These are phyloP conservation scores for Biancaea sappan DNA, from an alignment of 306 rosid genomes.

Conservation along the genomic window DNA sequence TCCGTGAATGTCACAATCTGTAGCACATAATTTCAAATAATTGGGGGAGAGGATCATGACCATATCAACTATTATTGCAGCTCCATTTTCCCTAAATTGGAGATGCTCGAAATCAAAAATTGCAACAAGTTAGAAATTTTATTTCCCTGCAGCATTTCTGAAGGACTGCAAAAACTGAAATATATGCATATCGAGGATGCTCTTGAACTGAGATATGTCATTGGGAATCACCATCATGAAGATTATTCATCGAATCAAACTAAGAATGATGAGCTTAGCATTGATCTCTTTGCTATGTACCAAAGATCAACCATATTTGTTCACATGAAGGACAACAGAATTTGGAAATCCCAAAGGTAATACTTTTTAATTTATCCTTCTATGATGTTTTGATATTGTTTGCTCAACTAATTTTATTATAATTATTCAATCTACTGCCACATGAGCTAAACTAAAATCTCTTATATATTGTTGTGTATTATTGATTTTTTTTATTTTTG, in stretches of 20 bases:
- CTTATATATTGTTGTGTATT: too few relatives aligned
- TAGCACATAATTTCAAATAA: neutral
- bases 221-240: neutral
- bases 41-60: neutral
- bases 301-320: neutral
- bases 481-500: too few relatives aligned
- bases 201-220: neutral
- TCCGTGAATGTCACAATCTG: neutral
- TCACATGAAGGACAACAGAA: too few relatives aligned
- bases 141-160: neutral
- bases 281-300: neutral
- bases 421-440: too few relatives aligned
- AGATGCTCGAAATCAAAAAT: fast-evolving
- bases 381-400: too few relatives aligned
- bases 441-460: too few relatives aligned
- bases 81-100: neutral
- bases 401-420: too few relatives aligned
- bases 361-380: too few relatives aligned
- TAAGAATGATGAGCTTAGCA: neutral
- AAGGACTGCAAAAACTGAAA: neutral
- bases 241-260: neutral
- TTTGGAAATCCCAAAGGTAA: too few relatives aligned
- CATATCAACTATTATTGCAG: neutral
- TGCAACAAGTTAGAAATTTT: neutral
- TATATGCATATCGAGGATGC: fast-evolving